Evolutionary conservation across 441 rosid species (phyloP).

Genomic region (Euphorbia corollata): DNA sequence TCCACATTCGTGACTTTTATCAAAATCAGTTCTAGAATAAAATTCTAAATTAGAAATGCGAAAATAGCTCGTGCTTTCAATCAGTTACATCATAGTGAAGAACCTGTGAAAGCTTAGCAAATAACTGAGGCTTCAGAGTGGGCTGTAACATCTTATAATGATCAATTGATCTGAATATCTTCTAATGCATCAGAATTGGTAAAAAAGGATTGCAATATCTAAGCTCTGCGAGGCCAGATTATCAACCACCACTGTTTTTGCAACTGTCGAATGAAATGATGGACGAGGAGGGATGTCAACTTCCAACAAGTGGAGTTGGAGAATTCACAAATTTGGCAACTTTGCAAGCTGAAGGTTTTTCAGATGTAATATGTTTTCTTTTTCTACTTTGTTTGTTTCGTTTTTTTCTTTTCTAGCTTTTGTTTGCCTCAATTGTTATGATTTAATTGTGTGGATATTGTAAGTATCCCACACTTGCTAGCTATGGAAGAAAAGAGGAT

Average conservation of each 20-base stretch:
- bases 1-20: not conserved
- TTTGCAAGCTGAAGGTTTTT: slow-evolving; percentile 30
- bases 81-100: not conserved
- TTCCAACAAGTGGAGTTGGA: slow-evolving; percentile 22
- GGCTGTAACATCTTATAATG: not conserved
- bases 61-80: slow-evolving; percentile 3
- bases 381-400: not conserved
- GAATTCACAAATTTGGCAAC: slow-evolving; percentile 23
- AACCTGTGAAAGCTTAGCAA: slow-evolving; percentile 1
- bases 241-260: slow-evolving; percentile 36
- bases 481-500: not conserved
- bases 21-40: not conserved
- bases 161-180: slow-evolving; percentile 3
- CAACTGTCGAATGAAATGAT: slow-evolving; percentile 31
- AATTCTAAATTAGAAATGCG: not conserved
- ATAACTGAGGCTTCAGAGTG: slow-evolving; percentile 2
- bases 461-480: not conserved
- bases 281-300: slow-evolving; percentile 28
- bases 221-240: slow-evolving; percentile 34
- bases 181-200: slow-evolving; percentile 31
- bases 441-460: not conserved
- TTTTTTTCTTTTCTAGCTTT: not conserved
- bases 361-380: slow-evolving; percentile 25
- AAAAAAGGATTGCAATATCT: slow-evolving; percentile 34
- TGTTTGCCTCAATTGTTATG: not conserved